Evolutionary conservation across 129 eudicot species (phyloP).

Genomic region (Flaveria sonorensis): DNA sequence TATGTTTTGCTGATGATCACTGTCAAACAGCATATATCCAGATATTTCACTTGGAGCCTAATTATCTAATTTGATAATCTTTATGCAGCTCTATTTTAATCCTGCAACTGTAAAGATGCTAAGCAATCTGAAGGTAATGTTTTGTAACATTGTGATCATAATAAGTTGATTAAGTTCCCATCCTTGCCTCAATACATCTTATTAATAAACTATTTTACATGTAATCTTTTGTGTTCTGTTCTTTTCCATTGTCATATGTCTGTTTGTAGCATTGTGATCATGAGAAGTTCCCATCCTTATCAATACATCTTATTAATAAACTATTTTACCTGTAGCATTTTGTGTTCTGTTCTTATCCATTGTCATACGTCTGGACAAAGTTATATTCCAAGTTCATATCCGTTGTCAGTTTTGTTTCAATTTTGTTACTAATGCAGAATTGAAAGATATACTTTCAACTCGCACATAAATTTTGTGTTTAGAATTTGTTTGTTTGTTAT

Average conservation of each 20-base stretch:
- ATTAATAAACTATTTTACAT: background rate
- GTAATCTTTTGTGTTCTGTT: too few species aligned
- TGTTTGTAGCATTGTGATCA: conserved; percentile 25
- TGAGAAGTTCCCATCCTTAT: background rate
- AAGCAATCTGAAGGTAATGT: conserved; percentile 89
- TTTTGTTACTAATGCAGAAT: background rate
- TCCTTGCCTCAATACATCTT: conserved; percentile 10
- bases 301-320: background rate
- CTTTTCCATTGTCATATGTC: too few species aligned
- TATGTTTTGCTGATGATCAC: background rate
- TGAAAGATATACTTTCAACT: conserved; percentile 4
- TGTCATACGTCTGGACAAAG: background rate
- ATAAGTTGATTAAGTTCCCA: too few species aligned
- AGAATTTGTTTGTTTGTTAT: conserved; percentile 16
- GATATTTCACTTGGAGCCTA: background rate
- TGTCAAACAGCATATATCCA: background rate
- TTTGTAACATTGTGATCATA: conserved; percentile 22
- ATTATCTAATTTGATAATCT: conserved; percentile 1
- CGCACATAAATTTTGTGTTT: background rate
- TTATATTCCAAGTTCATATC: background rate
- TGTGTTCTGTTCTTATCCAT: background rate
- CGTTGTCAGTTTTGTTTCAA: background rate
- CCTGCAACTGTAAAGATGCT: conserved; percentile 99
- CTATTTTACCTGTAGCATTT: background rate
- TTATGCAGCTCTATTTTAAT: conserved; percentile 86